Evolutionary conservation across 768 basidiomycete genomes (phyloP).

Genomic region (Lentinula guzmanii): DNA sequence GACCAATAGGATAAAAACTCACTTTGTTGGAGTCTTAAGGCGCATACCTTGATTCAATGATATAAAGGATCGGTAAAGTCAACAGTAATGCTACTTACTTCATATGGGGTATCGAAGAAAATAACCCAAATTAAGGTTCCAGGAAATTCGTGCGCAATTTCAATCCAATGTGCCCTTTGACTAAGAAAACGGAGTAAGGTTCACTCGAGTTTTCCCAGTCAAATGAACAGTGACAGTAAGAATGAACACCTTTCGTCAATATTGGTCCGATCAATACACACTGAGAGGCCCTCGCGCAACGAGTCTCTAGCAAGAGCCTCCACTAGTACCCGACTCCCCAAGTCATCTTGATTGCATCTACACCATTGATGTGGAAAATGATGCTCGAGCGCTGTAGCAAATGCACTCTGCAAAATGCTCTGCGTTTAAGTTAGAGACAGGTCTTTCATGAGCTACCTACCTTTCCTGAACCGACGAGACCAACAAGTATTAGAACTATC

Average conservation of each 20-base stretch:
- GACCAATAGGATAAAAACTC: slow-evolving; percentile 20
- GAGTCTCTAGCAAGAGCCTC: slow-evolving; percentile 50
- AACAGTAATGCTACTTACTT: slow-evolving; percentile 37
- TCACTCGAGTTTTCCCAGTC: not conserved
- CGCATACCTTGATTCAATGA: slow-evolving; percentile 44
- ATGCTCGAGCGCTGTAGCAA: slow-evolving; percentile 62
- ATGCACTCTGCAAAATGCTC: slow-evolving; percentile 44
- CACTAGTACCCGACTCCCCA: slow-evolving; percentile 62
- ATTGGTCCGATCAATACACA: slow-evolving; percentile 77
- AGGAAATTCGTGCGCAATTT: slow-evolving; percentile 63
- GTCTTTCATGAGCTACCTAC: slow-evolving; percentile 25
- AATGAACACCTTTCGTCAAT: slow-evolving; percentile 57
- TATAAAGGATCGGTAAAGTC: not conserved
- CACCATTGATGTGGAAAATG: slow-evolving; percentile 51
- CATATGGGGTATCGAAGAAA: slow-evolving; percentile 72
- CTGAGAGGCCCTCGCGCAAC: slow-evolving; percentile 57
- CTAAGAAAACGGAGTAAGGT: slow-evolving; percentile 24
- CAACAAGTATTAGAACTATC: slow-evolving; percentile 66
- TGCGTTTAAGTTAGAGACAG: not conserved
- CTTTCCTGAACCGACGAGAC: slow-evolving; percentile 72
- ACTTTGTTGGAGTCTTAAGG: slow-evolving; percentile 54
- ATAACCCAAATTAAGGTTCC: slow-evolving; percentile 64
- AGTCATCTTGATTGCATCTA: slow-evolving; percentile 77
- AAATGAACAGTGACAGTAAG: not conserved
- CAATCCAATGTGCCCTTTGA: slow-evolving; percentile 70